Evolutionary conservation across 2,329 filamentous ascomycete genomes (phyloP).

Genomic region (Diaporthe caulivora): DNA sequence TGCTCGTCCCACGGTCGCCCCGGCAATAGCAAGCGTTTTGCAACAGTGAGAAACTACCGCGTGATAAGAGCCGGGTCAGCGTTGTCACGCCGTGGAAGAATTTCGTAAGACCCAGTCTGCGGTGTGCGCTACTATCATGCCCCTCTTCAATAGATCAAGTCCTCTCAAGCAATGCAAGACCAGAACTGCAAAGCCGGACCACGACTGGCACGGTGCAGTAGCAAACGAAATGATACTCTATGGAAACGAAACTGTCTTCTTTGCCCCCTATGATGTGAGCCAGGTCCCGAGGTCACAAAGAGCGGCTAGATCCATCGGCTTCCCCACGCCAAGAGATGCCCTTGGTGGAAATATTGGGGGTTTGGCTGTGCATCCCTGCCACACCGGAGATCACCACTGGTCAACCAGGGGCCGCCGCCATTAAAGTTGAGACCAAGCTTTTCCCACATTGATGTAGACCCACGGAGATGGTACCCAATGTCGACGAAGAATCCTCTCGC

Average conservation of each 20-base stretch:
- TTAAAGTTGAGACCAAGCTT: slow-evolving; percentile 22
- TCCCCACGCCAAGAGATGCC: slow-evolving; percentile 6
- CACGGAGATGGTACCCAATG: slow-evolving; percentile 8
- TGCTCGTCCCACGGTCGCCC: no score
- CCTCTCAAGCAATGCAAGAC: neutral
- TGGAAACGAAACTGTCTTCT: neutral
- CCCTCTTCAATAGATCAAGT: neutral
- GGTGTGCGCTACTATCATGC: no score
- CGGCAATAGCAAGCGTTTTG: no score
- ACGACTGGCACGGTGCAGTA: neutral
- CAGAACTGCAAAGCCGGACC: neutral
- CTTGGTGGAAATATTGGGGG: slow-evolving; percentile 33
- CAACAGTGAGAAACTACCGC: no score
- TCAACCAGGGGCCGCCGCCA: neutral
- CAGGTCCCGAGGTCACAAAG: neutral
- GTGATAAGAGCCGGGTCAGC: no score
- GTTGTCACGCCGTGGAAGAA: neutral
- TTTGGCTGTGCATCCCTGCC: slow-evolving; percentile 1
- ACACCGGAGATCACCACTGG: slow-evolving; percentile 21
- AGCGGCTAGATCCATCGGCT: neutral
- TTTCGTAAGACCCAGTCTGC: neutral
- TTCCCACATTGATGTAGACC: slow-evolving; percentile 13
- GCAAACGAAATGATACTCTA: neutral
- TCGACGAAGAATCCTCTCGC: neutral
- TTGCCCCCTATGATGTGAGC: neutral